phyloP scores from a whole-genome alignment of 345 rosid species.

The Acer campestre region DNA sequence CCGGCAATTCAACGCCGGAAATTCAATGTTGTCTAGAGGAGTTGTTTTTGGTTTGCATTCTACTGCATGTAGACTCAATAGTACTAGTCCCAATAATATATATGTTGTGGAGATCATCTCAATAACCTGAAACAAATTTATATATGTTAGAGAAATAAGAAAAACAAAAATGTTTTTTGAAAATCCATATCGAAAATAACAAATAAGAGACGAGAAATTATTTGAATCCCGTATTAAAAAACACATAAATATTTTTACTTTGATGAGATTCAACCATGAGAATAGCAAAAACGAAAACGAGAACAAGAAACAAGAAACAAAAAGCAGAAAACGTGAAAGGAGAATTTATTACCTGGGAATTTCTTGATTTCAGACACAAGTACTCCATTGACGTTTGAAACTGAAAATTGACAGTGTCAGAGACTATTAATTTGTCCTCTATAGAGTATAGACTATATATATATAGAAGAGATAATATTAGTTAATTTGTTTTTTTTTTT shows the following conservation, averaged over 20 bases:
- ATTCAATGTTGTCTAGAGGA: constrained; percentile 15
- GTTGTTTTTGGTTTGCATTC: constrained; percentile 11
- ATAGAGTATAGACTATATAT: too few species aligned
- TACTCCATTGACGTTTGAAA: constrained; percentile 12
- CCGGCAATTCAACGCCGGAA: constrained; percentile 55
- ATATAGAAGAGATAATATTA: background rate
- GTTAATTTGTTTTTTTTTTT: too few species aligned
- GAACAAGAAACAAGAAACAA: background rate
- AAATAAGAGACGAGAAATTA: background rate
- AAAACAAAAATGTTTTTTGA: background rate
- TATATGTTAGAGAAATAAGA: background rate
- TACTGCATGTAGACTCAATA: constrained; percentile 15
- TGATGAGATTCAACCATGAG: background rate
- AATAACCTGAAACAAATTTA: constrained; percentile 25
- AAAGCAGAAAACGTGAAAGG: background rate
- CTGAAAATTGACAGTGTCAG: too few species aligned
- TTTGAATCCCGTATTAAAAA: too few species aligned
- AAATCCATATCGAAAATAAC: background rate
- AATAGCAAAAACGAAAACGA: background rate
- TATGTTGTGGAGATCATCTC: constrained; percentile 11
- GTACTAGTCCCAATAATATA: constrained; percentile 26
- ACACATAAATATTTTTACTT: too few species aligned
- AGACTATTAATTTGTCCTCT: background rate
- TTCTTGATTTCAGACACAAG: constrained; percentile 2
- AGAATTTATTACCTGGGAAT: constrained; percentile 16